phyloP scores from a whole-genome alignment of 306 rosid species.

The Oxytropis ochrocephala region DNA sequence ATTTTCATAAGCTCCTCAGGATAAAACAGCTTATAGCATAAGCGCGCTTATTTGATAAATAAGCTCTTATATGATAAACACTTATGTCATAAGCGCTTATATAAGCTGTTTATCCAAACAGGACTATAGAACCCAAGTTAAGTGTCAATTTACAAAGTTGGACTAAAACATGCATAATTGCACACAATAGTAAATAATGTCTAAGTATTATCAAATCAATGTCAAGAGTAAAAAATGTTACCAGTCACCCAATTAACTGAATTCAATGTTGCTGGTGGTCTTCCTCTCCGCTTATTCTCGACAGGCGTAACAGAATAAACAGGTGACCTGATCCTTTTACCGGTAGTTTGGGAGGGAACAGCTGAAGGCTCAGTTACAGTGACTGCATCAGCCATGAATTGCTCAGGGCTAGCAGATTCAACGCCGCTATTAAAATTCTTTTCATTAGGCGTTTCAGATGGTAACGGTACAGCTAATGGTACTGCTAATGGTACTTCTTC shows the following conservation, averaged over 20 bases:
- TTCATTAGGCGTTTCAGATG: conserved; percentile 12
- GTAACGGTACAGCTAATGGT: conserved; percentile 17
- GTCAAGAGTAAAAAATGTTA: background rate
- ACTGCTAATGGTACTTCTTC: conserved; percentile 27
- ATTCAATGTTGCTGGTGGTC: conserved; percentile 8
- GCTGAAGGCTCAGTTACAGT: background rate
- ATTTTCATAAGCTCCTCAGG: no score
- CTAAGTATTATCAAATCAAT: background rate
- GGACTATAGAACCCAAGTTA: background rate
- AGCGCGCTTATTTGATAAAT: no score
- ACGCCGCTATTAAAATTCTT: conserved; percentile 2
- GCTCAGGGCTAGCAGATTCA: conserved; percentile 16
- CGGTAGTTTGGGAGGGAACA: background rate
- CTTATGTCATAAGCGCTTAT: no score
- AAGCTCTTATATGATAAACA: no score
- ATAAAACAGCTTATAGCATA: no score
- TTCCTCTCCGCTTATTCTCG: conserved; percentile 26
- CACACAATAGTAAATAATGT: background rate
- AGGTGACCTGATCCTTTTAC: conserved; percentile 9
- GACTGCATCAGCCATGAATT: background rate
- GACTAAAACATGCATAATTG: background rate
- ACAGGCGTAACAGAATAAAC: conserved; percentile 12
- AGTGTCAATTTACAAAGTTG: background rate
- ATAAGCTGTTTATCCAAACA: no score
- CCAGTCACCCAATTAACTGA: conserved; percentile 24